These are phyloP conservation scores for Alternaria rosae DNA, from an alignment of 2,329 filamentous ascomycete genomes.

Conservation along the genomic window DNA sequence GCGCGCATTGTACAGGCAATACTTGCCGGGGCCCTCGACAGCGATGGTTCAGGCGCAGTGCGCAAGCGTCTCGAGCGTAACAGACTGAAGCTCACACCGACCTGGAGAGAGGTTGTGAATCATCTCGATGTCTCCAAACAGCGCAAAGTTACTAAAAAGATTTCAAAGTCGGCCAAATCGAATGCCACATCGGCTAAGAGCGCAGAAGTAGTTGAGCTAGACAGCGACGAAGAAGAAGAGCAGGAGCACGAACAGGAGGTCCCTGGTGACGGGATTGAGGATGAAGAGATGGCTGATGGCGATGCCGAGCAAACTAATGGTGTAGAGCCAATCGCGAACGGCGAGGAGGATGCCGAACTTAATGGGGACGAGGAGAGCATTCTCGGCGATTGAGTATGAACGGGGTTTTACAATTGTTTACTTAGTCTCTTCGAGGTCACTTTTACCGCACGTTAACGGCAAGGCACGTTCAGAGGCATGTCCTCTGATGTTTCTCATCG, in stretches of 20 bases:
- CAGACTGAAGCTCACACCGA: conserved; percentile 78
- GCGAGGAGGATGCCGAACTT: conserved; percentile 29
- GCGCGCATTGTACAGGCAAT: conserved; percentile 85
- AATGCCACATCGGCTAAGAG: conserved; percentile 54
- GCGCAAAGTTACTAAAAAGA: conserved; percentile 44
- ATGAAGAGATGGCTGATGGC: conserved; percentile 52
- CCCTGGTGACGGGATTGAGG: conserved; percentile 39
- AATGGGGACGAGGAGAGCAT: conserved; percentile 53
- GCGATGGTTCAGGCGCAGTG: conserved; percentile 60
- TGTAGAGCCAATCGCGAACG: conserved; percentile 41
- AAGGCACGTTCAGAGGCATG: neutral
- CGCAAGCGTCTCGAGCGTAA: conserved; percentile 79
- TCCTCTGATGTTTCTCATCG: neutral
- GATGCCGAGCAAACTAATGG: conserved; percentile 53
- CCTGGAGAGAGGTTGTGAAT: conserved; percentile 83
- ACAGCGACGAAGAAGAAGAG: conserved; percentile 45
- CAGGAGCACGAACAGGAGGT: conserved; percentile 38
- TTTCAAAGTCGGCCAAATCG: conserved; percentile 42
- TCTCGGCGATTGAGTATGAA: conserved; percentile 46
- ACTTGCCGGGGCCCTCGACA: conserved; percentile 75
- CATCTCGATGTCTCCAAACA: conserved; percentile 72
- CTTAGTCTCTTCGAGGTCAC: neutral
- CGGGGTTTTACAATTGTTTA: conserved; percentile 2
- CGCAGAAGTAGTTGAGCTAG: conserved; percentile 44
- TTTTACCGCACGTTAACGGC: neutral